Evolutionary conservation across 306 rosid species (phyloP), one percentile per base, ranked within the genome.

Genomic region (Luffa acutangula): DNA sequence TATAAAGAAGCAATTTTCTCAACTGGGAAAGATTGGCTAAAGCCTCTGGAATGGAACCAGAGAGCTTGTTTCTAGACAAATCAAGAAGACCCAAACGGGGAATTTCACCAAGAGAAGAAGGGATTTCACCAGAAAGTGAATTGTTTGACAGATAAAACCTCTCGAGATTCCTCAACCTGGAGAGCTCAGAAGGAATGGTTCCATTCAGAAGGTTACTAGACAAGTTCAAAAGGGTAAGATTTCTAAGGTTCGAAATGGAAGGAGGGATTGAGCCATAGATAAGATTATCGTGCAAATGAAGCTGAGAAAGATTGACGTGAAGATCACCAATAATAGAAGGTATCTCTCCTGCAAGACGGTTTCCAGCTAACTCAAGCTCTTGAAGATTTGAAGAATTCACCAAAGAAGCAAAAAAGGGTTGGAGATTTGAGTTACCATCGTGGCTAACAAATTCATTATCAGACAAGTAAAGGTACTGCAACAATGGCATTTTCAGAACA

Each of bases 341-440:
- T 5, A 95, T 80, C 80, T 86, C 86, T 82, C 98, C 98, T 12
- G 93, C 89, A 39, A 95, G 91, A 31, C 79, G 75, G 54, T 92
- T 95, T 78, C 95, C 98, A 9, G 97, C 96, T 81, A 91, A 82
- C 78, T 95, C 93, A 0, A 95, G 98, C 85, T 87, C 97, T 86
- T 88, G 88, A n/a, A 95, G 79, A 83, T 82, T 56, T 43, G 91
- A 87, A 41, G 86, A 88, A 76, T 90, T 92, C 67, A 63, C 73
- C 74, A 92, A 81, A 72, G 97, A 91, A 85, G 89, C 58, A 78
- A 92, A 87, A 83, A 95, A 90, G 73, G 97, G 97, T 39, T 90
- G 91, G 63, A 95, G 91, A 84, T 92, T 92, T 82, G 92, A 89
- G 87, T 94, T 94, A 49, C 86, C 89, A 73, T 89, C 86, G 82